A percentile compares a stretch with the other conserved stretches of the same genome.
These are phyloP conservation scores for Stephanodiscus triporus DNA, from an alignment of 108 stramenopile genomes.

Conservation along the genomic window DNA sequence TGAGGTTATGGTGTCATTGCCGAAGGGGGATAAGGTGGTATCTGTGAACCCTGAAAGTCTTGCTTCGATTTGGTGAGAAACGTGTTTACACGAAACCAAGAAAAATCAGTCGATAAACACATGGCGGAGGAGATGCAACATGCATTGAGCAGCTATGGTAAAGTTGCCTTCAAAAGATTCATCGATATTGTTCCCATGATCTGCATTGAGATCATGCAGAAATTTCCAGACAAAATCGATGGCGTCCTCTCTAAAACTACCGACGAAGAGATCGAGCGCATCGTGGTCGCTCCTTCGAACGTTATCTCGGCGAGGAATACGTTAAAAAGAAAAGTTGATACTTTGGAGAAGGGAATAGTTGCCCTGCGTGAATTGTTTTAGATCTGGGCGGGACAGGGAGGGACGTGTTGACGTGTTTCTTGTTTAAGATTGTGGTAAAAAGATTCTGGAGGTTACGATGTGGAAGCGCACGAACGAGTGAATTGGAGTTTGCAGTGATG, in stretches of 20 bases:
- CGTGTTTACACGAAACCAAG: constrained; percentile 59
- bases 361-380: constrained; percentile 8
- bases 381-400: background rate
- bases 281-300: constrained; percentile 17
- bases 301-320: constrained; percentile 16
- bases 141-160: constrained; percentile 62
- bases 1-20: constrained; percentile 56
- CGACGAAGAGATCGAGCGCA: constrained; percentile 28
- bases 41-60: constrained; percentile 51
- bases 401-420: too few relatives aligned
- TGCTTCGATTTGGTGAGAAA: constrained; percentile 51
- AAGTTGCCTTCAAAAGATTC: constrained; percentile 67
- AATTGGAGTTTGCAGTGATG: too few relatives aligned
- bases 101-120: constrained; percentile 52
- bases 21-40: constrained; percentile 37
- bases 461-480: too few relatives aligned
- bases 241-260: constrained; percentile 18
- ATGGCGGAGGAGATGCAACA: constrained; percentile 78
- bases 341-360: constrained; percentile 20
- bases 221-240: constrained; percentile 29
- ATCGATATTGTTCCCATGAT: constrained; percentile 77
- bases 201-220: constrained; percentile 49
- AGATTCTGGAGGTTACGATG: too few relatives aligned
- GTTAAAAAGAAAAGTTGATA: constrained; percentile 25
- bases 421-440: too few relatives aligned